Evolutionary conservation across 257 asterid species (phyloP).

Genomic region (Solanum chilense): DNA sequence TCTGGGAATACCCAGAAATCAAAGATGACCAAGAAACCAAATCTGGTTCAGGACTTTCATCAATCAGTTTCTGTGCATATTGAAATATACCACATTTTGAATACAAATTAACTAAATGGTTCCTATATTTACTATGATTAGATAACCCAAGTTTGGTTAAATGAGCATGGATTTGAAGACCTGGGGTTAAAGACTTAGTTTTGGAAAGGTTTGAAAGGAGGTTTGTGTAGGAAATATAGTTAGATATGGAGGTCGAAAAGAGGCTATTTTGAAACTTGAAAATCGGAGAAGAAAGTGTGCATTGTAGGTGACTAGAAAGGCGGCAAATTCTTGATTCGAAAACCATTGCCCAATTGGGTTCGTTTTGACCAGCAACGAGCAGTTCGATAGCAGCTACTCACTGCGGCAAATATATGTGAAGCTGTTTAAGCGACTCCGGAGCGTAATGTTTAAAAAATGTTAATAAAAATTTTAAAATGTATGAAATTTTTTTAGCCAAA

Average conservation of each 20-base stretch:
- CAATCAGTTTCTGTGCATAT: conserved; percentile 3
- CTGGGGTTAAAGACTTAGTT: neutral
- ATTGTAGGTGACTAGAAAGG: neutral
- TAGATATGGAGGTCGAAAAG: neutral
- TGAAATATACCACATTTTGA: conserved; percentile 4
- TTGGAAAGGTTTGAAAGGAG: neutral
- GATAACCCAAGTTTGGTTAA: neutral
- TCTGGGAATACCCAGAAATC: conserved; percentile 5
- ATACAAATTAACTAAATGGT: conserved; percentile 3
- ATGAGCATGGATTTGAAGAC: conserved; percentile 2
- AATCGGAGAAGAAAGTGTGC: neutral
- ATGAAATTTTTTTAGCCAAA: no score
- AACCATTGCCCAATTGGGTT: neutral
- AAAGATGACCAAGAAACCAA: conserved; percentile 10
- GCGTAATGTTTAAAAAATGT: no score
- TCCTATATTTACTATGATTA: neutral
- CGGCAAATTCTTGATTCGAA: neutral
- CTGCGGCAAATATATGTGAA: neutral
- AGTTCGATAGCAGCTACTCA: neutral
- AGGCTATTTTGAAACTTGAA: neutral
- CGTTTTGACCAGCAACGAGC: neutral
- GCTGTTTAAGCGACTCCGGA: neutral
- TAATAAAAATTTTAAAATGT: no score
- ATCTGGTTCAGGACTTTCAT: conserved; percentile 11
- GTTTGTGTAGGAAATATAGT: neutral